Base-by-base conservation (phyloP, 169 alveolate species). In the Eimeria tenella region DNA sequence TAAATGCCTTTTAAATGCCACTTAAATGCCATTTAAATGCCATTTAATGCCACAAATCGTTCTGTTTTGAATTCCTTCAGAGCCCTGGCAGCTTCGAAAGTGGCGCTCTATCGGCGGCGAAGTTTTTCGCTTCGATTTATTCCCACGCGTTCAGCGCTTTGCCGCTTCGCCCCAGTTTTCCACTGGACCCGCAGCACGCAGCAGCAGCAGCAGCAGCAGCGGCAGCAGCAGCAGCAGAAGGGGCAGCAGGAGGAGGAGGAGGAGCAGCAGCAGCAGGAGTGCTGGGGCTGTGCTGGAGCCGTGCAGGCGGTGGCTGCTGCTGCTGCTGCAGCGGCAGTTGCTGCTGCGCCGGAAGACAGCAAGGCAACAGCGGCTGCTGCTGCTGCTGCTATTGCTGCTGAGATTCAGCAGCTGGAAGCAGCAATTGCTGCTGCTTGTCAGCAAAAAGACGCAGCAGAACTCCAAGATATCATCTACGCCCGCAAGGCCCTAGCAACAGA, bases 181-280 rank as follows among this genome's bases (percentile, higher is more conserved):
- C 42, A 25, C 81, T 70, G 81, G 81, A 53, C 6, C 4, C 81
- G 23, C 4, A 5, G n/a, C 5, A 15, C 42, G n/a, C n/a, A 70
- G 81, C 81, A 70, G 81, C 81, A 70, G 53, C 81, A 70, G 81
- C 77, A 68, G 77, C 77, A 68, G 77, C 77, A 68, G 77, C 77
- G 19, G 77, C 19, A 63, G 23, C 19, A 17, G 74, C 74, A 63
- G 31, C 77, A 68, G 77, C 77, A 68, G 50, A 3, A 68, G 42
- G 77, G 0, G 42, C 17, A 50, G 50, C 77, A 17, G 77, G 17
- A 5, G 77, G 52, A 68, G 50, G 3, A 63, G 74, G 5, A 63
- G 19, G 19, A 9, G 8, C 5, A 63, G 74, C 74, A 15, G 8
- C 73, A 63, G 15, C 77, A 6, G 19, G 42, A 31, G 42, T 1